Percentiles rank a stretch among this genome's conserved stretches.
Evolutionary conservation across 75 land plant genomes (phyloP).

Genomic region (Pinus albicaulis): DNA sequence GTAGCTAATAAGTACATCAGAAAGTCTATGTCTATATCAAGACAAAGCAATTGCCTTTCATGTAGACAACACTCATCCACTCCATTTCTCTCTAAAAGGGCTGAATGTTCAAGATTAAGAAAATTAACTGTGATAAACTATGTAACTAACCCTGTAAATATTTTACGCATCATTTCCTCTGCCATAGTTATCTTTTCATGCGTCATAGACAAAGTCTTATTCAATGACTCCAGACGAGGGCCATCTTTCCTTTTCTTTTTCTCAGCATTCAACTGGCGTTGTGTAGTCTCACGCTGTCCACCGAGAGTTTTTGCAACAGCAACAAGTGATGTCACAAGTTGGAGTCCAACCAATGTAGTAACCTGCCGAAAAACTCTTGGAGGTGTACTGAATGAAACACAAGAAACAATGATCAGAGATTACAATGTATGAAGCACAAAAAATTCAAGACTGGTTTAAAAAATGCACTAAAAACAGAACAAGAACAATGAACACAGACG

Average conservation of each 20-base stretch:
- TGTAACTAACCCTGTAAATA: slow-evolving; percentile 73
- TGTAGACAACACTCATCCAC: neutral
- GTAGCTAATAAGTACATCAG: neutral
- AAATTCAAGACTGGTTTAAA: no score
- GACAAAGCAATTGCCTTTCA: slow-evolving; percentile 2
- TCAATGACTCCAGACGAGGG: slow-evolving; percentile 85
- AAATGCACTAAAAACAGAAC: neutral
- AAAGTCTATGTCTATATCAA: neutral
- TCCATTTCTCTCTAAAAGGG: neutral
- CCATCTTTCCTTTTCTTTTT: slow-evolving; percentile 85
- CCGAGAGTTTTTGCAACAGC: slow-evolving; percentile 83
- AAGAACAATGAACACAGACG: neutral
- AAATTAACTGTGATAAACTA: neutral
- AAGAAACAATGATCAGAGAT: neutral
- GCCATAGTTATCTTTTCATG: slow-evolving; percentile 73
- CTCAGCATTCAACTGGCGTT: slow-evolving; percentile 94
- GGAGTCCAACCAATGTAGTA: slow-evolving; percentile 84
- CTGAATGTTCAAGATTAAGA: neutral
- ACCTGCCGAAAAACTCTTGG: slow-evolving; percentile 92
- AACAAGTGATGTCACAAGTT: slow-evolving; percentile 91
- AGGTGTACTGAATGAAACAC: slow-evolving; percentile 64
- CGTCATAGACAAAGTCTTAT: slow-evolving; percentile 62
- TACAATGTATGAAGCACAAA: no score
- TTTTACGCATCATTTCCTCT: slow-evolving; percentile 94
- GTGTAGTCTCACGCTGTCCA: slow-evolving; percentile 86